Conservation (phyloP, 768 basidiomycete species). For the Lactifluus hygrophoroides region DNA sequence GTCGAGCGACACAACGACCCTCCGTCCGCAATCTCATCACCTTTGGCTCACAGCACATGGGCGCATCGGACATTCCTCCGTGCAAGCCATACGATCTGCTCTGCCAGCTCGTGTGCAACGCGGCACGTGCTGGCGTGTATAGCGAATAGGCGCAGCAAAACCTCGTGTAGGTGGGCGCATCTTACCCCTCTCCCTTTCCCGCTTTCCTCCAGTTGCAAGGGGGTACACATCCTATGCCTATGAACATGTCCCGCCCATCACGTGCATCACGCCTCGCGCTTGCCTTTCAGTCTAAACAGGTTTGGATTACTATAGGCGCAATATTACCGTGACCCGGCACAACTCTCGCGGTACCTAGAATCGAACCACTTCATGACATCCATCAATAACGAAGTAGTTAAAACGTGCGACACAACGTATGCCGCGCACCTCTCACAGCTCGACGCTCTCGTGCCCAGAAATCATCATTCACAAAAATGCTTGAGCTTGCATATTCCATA, state of each 20-base stretch:
- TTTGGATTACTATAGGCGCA: constrained; percentile 49
- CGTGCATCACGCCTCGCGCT: neutral
- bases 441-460: constrained; percentile 58
- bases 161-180: constrained; percentile 47
- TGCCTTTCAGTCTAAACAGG: neutral
- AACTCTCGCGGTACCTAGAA: constrained; percentile 47
- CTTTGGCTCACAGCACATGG: constrained; percentile 85
- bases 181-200: neutral
- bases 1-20: constrained; percentile 68
- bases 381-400: constrained; percentile 71
- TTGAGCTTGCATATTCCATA: too few relatives aligned
- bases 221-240: too few relatives aligned
- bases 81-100: constrained; percentile 60
- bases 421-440: constrained; percentile 50
- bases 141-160: constrained; percentile 68
- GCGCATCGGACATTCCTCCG: constrained; percentile 62
- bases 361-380: constrained; percentile 59
- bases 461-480: too few relatives aligned
- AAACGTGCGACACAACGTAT: constrained; percentile 50
- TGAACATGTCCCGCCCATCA: neutral
- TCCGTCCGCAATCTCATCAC: constrained; percentile 74
- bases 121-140: constrained; percentile 58
- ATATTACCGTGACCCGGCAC: constrained; percentile 70
- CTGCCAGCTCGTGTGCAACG: constrained; percentile 59
- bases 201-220: neutral